Evolutionary conservation across 75 land plant genomes (phyloP).

Genomic region (Sequoia sempervirens): DNA sequence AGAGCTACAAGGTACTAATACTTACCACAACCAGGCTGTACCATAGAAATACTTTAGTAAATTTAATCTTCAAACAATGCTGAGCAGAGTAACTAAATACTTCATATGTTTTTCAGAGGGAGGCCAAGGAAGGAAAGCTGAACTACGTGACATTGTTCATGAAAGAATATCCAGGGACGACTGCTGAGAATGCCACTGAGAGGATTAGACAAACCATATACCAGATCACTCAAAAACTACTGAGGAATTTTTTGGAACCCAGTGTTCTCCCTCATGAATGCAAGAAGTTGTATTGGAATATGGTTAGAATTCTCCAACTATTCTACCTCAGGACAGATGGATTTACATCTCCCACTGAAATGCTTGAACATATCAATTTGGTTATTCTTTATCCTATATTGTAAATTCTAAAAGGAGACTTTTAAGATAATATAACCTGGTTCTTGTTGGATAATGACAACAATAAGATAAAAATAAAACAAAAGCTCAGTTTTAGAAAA

Average conservation of each 20-base stretch:
- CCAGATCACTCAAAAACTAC: slow-evolving; percentile 42
- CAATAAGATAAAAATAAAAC: too few species aligned
- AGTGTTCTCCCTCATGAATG: slow-evolving; percentile 57
- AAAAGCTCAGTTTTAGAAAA: too few species aligned
- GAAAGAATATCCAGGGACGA: slow-evolving; percentile 17
- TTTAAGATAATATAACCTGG: neutral
- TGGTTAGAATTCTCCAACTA: slow-evolving; percentile 55
- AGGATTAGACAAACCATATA: slow-evolving; percentile 23
- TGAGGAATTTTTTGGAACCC: slow-evolving; percentile 35
- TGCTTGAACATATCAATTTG: slow-evolving; percentile 41
- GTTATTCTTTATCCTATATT: slow-evolving; percentile 41
- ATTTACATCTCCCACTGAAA: slow-evolving; percentile 53
- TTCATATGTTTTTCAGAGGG: slow-evolving; percentile 50
- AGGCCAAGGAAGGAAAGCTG: slow-evolving; percentile 57
- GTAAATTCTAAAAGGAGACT: neutral
- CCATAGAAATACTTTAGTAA: neutral
- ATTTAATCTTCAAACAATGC: neutral
- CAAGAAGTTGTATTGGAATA: slow-evolving; percentile 74
- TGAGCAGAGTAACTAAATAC: neutral
- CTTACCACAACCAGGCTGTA: neutral
- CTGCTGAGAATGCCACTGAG: slow-evolving; percentile 29
- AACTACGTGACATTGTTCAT: slow-evolving; percentile 44
- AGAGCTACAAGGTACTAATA: slow-evolving; percentile 55
- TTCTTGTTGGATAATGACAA: neutral
- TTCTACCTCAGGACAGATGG: slow-evolving; percentile 75